Evolutionary conservation across 148 eudicot species (phyloP).

Genomic region (Cornus suecica): DNA sequence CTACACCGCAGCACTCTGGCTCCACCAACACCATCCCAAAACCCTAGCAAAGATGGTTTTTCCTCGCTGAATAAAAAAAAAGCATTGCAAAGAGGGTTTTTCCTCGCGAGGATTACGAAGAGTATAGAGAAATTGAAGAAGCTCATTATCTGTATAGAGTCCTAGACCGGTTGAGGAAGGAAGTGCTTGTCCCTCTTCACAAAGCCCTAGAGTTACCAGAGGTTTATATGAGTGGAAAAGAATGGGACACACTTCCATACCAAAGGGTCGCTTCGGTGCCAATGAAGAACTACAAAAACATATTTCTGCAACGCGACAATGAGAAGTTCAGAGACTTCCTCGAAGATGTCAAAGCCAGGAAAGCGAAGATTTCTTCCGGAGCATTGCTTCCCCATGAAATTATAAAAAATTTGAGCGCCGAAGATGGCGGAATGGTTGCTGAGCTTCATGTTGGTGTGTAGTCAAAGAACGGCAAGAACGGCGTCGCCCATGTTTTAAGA

Average conservation of each 20-base stretch:
- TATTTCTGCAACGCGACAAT: conserved; percentile 8
- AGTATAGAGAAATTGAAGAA: background rate
- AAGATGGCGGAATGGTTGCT: no score
- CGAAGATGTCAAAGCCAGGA: background rate
- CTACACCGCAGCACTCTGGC: conserved; percentile 18
- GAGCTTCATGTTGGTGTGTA: no score
- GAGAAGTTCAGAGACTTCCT: background rate
- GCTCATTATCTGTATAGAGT: no score
- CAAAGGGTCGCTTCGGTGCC: conserved; percentile 23
- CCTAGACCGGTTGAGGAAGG: conserved; percentile 33
- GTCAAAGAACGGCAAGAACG: no score
- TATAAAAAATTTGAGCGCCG: no score
- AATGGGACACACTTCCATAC: conserved; percentile 37
- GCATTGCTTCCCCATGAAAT: no score
- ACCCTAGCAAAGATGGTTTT: conserved; percentile 6
- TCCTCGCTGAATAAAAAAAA: background rate
- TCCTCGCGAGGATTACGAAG: conserved; percentile 19
- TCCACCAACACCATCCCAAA: conserved; percentile 23
- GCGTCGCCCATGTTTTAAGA: no score
- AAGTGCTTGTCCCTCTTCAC: conserved; percentile 48
- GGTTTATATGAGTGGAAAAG: conserved; percentile 37
- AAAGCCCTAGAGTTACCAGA: conserved; percentile 44
- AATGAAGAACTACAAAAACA: conserved; percentile 4
- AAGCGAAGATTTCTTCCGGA: background rate
- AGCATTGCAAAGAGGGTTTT: conserved; percentile 35